Evolutionary conservation across 495 filamentous ascomycete species (phyloP).

Genomic region (Penicillium cinerascens): DNA sequence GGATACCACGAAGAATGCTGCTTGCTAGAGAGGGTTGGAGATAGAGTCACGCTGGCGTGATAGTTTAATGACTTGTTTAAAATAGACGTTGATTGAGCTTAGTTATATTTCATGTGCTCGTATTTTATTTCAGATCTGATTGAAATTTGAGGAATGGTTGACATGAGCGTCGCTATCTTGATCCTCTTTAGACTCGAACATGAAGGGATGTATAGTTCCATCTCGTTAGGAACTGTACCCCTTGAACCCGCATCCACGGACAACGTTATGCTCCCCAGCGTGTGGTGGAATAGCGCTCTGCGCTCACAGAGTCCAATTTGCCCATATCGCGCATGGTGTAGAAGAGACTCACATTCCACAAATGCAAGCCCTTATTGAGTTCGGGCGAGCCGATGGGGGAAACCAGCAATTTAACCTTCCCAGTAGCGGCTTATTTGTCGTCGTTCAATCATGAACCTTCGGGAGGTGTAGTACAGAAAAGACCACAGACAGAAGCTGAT

Average conservation of each 20-base stretch:
- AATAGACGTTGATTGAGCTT: background rate
- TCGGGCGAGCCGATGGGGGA: background rate
- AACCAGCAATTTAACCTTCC: background rate
- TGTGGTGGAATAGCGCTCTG: background rate
- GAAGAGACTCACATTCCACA: background rate
- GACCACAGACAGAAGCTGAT: background rate
- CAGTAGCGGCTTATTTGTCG: background rate
- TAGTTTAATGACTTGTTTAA: background rate
- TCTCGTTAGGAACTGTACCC: background rate
- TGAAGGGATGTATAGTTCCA: background rate
- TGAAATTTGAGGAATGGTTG: background rate
- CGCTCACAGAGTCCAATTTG: background rate
- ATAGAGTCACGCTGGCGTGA: background rate
- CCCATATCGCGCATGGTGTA: background rate
- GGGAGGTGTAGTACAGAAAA: background rate
- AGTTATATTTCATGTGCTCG: background rate
- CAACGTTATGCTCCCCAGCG: background rate
- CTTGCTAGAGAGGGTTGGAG: constrained; percentile 13
- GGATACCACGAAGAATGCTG: constrained; percentile 64
- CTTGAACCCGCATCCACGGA: background rate
- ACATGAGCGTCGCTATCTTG: background rate
- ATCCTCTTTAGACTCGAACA: background rate
- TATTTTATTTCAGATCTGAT: background rate
- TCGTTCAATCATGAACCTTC: background rate
- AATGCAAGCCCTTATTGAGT: background rate